Evolutionary conservation across 2,329 filamentous ascomycete species (phyloP).

Genomic region (Stachybotrys chlorohalonatus): DNA sequence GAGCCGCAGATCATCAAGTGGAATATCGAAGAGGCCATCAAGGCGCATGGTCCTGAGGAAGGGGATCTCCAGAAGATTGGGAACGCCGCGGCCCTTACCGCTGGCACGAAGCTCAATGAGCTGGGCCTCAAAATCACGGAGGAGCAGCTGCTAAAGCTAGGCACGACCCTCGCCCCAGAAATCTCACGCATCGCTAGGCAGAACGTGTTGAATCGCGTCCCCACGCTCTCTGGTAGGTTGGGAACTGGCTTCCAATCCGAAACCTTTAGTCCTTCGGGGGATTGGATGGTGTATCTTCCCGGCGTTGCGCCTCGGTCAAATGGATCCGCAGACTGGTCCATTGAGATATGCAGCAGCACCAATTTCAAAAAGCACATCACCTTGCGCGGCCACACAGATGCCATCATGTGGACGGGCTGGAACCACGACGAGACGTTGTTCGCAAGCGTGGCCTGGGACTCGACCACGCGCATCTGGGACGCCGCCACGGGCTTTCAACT

Average conservation of each 20-base stretch:
- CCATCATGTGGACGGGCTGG: slow-evolving; percentile 3
- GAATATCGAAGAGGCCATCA: background rate
- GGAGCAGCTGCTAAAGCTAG: background rate
- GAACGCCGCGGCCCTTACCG: background rate
- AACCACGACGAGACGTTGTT: slow-evolving; percentile 3
- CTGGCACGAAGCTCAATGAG: background rate
- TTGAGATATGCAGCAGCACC: background rate
- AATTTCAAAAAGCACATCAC: background rate
- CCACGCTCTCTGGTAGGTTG: background rate
- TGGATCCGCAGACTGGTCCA: background rate
- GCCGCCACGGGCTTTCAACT: background rate
- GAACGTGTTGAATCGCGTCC: background rate
- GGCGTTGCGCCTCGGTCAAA: background rate
- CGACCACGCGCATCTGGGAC: slow-evolving; percentile 3
- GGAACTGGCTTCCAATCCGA: background rate
- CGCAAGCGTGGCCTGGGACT: slow-evolving; percentile 2
- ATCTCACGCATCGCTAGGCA: background rate
- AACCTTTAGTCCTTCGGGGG: background rate
- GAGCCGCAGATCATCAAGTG: background rate
- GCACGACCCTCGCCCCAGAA: background rate
- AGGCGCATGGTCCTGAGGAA: background rate
- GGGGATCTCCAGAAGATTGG: background rate
- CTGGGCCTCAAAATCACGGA: background rate
- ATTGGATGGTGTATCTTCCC: slow-evolving; percentile 1
- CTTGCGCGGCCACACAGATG: slow-evolving; percentile 1